Conservation (phyloP, 495 filamentous ascomycete genomes). For the Trichoderma asperelloides region DNA sequence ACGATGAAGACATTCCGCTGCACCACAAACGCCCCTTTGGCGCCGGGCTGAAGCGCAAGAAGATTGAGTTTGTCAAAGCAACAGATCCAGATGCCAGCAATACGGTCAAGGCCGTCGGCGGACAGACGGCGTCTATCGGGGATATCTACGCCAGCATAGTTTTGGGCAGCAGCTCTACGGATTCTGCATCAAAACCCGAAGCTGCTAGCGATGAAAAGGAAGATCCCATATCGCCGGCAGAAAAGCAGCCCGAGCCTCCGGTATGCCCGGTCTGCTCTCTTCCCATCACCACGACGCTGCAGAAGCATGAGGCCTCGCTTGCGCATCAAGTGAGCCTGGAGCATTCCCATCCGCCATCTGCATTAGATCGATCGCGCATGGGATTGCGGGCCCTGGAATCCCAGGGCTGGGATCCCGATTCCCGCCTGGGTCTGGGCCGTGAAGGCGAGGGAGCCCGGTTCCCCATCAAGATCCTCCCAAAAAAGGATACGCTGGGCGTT, state of each 20-base stretch:
- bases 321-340: slow-evolving; percentile 73
- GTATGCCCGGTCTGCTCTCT: not conserved
- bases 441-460: slow-evolving; percentile 62
- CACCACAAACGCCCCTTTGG: slow-evolving; percentile 71
- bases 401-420: slow-evolving; percentile 85
- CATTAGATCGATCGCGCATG: slow-evolving; percentile 66
- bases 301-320: slow-evolving; percentile 60
- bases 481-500: slow-evolving; percentile 67
- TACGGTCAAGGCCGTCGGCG: slow-evolving; percentile 22
- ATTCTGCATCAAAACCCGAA: slow-evolving; percentile 3
- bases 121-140: slow-evolving; percentile 40
- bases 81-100: slow-evolving; percentile 39
- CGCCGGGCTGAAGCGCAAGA: slow-evolving; percentile 64
- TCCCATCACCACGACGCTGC: slow-evolving; percentile 10
- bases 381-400: slow-evolving; percentile 67
- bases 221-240: slow-evolving; percentile 28
- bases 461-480: slow-evolving; percentile 64
- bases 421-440: slow-evolving; percentile 61
- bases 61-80: slow-evolving; percentile 73
- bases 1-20: slow-evolving; percentile 55
- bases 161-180: slow-evolving; percentile 27
- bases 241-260: slow-evolving; percentile 13
- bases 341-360: slow-evolving; percentile 79
- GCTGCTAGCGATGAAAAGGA: slow-evolving; percentile 19
- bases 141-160: slow-evolving; percentile 69